Conservation (phyloP, 768 basidiomycete species). For the Leccinum uliginosum region DNA sequence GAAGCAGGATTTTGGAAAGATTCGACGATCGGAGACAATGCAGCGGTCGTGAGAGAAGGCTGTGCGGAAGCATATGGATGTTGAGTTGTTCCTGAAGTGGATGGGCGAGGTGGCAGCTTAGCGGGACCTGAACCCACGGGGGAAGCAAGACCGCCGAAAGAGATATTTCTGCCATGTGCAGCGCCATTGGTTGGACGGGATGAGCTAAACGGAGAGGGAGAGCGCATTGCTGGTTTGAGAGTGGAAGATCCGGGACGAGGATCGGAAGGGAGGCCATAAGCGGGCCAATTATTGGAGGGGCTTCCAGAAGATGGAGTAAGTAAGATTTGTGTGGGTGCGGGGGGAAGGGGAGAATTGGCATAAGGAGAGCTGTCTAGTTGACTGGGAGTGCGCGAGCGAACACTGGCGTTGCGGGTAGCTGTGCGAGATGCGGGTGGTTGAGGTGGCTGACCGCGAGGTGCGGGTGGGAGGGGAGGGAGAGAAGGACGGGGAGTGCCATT, state of each 20-base stretch:
- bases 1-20: slow-evolving; percentile 37
- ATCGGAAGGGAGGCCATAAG: slow-evolving; percentile 56
- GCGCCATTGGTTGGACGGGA: slow-evolving; percentile 40
- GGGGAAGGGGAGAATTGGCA: slow-evolving; percentile 39
- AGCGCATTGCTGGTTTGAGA: slow-evolving; percentile 38
- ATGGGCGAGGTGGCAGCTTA: slow-evolving; percentile 44
- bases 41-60: slow-evolving; percentile 35
- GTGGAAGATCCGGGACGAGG: slow-evolving; percentile 52
- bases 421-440: slow-evolving; percentile 35
- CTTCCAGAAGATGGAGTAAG: slow-evolving; percentile 36
- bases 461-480: slow-evolving; percentile 66
- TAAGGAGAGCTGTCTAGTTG: slow-evolving; percentile 50
- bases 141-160: slow-evolving; percentile 41
- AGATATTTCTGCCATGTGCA: slow-evolving; percentile 51
- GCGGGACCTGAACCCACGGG: slow-evolving; percentile 33
- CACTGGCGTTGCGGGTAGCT: slow-evolving; percentile 29
- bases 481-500: slow-evolving; percentile 37
- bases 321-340: slow-evolving; percentile 36
- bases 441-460: slow-evolving; percentile 64
- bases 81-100: slow-evolving; percentile 37
- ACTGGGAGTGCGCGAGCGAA: slow-evolving; percentile 48
- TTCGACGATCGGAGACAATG: slow-evolving; percentile 74
- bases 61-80: slow-evolving; percentile 64
- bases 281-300: slow-evolving; percentile 38
- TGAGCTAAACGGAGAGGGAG: slow-evolving; percentile 24